Evolutionary conservation across 1,139 yeast species (phyloP), one percentile per base, ranked within the genome.

Genomic region (Petasospora rhodanensis): DNA sequence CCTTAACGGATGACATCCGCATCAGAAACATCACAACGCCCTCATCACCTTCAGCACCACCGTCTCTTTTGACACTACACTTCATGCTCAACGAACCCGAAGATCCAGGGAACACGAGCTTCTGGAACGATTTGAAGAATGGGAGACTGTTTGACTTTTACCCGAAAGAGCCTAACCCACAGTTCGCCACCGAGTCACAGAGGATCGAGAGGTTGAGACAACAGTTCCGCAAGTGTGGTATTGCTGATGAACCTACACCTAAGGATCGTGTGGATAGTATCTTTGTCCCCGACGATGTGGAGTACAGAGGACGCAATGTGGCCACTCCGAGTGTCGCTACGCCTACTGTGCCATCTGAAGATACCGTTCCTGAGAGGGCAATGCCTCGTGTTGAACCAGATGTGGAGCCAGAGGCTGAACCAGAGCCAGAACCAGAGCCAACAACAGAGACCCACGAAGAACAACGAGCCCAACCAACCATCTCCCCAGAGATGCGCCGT

Each of bases 101-200:
- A 8, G 15, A 29, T 7, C 15, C 29, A 4, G 28, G 29, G 1
- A 14, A 18, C 3, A 18, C 37, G 12, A 52, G 54, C 5, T 46
- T 54, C 18, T 52, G 57, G 57, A 42, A 30, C 22, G 56, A 52
- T 28, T 18, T 54, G 15, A 46, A 31, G 28, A 42, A 35, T 17
- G 56, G 55, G 1, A 37, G 34, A 7, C 31, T 49, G 7, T 52
- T 54, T 43, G 57, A 52, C 15, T 52, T 49, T 28, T 36, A 52
- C 21, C 57, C 58, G 20, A 38, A 46, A 31, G 50, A 45, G 22
- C 54, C 53, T 18, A 49, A 49, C 31, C 52, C 52, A 14, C 31
- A 42, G 24, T 50, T 41, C 29, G 42, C 43, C 19, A 41, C 34
- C 5, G 54, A 51, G 29, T 40, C 41, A 7, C 49, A 47, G 31